Percentiles rank a stretch among this genome's conserved stretches.
Conservation (phyloP, 2,329 filamentous ascomycete genomes). For the Talaromyces piceae region DNA sequence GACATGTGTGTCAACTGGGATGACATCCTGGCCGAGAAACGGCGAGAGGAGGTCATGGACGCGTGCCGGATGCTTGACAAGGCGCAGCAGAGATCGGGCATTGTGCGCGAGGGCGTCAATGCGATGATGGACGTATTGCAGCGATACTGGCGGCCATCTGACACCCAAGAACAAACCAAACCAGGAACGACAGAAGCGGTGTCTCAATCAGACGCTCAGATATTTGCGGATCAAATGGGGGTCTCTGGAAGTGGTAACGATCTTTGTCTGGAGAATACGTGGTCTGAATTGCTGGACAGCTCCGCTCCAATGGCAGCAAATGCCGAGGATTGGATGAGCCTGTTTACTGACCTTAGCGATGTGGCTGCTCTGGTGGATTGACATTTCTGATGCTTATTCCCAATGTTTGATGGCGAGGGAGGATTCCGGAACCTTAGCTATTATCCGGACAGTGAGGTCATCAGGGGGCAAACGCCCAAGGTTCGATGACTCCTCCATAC, state of each 20-base stretch:
- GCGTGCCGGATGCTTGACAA: conserved; percentile 32
- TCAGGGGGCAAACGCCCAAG: conserved; percentile 4
- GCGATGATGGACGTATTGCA: conserved; percentile 30
- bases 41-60: conserved; percentile 30
- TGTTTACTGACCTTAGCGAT: conserved; percentile 23
- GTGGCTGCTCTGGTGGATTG: not conserved
- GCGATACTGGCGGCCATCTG: conserved; percentile 23
- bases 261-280: conserved; percentile 23
- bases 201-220: not conserved
- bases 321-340: conserved; percentile 23
- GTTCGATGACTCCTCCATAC: too few relatives aligned
- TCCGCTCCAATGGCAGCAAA: conserved; percentile 17
- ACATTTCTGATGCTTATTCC: not conserved
- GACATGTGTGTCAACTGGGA: conserved; percentile 36
- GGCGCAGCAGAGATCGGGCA: conserved; percentile 24
- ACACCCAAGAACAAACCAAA: not conserved
- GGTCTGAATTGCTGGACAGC: conserved; percentile 25
- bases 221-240: not conserved
- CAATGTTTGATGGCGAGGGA: not conserved
- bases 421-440: not conserved
- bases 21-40: conserved; percentile 27
- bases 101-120: conserved; percentile 28
- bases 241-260: not conserved
- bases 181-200: not conserved
- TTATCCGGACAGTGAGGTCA: conserved; percentile 11